Evolutionary conservation across 2,329 filamentous ascomycete genomes (phyloP), one percentile per base, ranked within the genome.

Genomic region (Aspergillus clavatus): DNA sequence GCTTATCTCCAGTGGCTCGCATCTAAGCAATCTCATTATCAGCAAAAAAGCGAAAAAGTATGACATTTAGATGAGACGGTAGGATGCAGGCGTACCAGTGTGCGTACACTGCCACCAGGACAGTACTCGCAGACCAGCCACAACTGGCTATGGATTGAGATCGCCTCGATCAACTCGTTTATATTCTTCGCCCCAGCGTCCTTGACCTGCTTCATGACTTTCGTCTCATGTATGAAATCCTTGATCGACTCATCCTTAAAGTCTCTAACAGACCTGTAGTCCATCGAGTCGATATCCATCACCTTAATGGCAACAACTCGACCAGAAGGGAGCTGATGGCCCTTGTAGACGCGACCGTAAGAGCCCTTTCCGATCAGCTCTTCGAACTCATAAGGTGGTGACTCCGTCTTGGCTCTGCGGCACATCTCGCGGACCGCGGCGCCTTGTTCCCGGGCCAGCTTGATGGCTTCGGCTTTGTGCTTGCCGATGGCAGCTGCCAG

Each of bases 121-220:
- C 80, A 82, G 59, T 83, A 83, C 59, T 84, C 81, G 61, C 78
- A 82, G 43, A 84, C 74, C 50, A 84, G 76, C 81, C 81, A 84
- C 18, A 84, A 67, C 54, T 84, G 80, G 41, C 79, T 80, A 53
- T 83, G 79, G 18, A 83, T 75, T 3, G 79, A 76, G 36, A 82
- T 77, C 0, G 81, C 80, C 54, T 84, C 81, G 50, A 82, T 79
- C 31, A 84, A 74, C 48, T 79, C 74, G 49, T 84, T 84, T 55
- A 84, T 77, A 47, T 83, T 83, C 51, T 76, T 75, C 2, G 80
- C 81, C 29, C 75, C 78, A 46, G 77, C 76, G 53, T 83, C 80
- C 57, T 80, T 78, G 7, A 83, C 72, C 55, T 82, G 78, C 52
- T 79, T 76, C 55, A 84, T 72, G 18, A 82, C 79, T 38, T 74